Evolutionary conservation across 371 early-diverging fungal genomes (phyloP).

Genomic region (Saksenaea vasiformis): DNA sequence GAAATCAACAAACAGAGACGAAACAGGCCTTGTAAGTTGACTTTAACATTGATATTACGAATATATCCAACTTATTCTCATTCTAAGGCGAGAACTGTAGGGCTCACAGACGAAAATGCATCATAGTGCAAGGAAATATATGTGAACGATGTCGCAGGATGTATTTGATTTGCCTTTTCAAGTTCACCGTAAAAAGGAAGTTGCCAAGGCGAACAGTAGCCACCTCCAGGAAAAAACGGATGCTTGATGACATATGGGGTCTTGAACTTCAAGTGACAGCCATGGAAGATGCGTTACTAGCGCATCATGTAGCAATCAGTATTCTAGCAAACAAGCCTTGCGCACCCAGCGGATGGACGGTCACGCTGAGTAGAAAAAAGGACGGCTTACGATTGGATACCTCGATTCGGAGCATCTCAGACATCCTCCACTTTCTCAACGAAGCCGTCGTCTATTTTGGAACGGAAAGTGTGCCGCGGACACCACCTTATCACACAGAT

Average conservation of each 20-base stretch:
- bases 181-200: slow-evolving; percentile 35
- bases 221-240: slow-evolving; percentile 28
- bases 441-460: background rate
- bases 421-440: background rate
- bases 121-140: slow-evolving; percentile 25
- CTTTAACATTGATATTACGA: too few species aligned
- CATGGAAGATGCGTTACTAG: slow-evolving; percentile 28
- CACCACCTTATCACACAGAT: background rate
- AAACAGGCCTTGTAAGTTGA: too few species aligned
- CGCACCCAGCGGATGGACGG: background rate
- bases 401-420: slow-evolving; percentile 11
- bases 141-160: slow-evolving; percentile 46
- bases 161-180: slow-evolving; percentile 37
- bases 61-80: too few species aligned
- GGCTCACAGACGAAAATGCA: slow-evolving; percentile 48
- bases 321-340: background rate
- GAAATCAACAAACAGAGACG: too few species aligned
- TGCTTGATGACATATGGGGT: slow-evolving; percentile 31
- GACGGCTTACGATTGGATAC: slow-evolving; percentile 6
- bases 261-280: slow-evolving; percentile 29
- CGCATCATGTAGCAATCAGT: slow-evolving; percentile 14
- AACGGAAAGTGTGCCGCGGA: background rate
- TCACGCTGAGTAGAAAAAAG: background rate
- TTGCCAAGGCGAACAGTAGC: slow-evolving; percentile 29
- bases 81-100: slow-evolving; percentile 53